Base-by-base conservation (phyloP, 352 stramenopile species). In the Pythium oligandrum region DNA sequence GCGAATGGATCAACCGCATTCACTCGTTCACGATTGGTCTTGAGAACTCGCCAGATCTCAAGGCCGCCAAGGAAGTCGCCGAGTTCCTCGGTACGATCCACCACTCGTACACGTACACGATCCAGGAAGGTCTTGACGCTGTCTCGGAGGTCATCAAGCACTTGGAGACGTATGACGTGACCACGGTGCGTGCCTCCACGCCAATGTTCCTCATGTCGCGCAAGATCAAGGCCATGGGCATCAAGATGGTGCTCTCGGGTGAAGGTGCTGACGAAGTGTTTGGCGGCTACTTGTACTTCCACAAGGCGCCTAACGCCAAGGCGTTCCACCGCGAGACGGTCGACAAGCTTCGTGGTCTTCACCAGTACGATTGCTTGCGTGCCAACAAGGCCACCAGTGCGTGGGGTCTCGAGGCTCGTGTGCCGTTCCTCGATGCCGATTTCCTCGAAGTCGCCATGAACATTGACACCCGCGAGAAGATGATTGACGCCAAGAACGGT, bases 211-310 rank as follows among this genome's bases (percentile, higher is more conserved):
- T 99, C 47, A 99, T 99, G 97, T 82, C 87, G 5, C 75, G 97
- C 45, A 99, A 99, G 84, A 99, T 99, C 71, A 99, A 99, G 79
- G 97, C 96, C 47, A 98, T 99, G 94, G 97, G 97, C 44, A 98
- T 99, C 64, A 99, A 99, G 78, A 99, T 99, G 96, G 97, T 99
- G 50, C 75, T 99, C 30, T 97, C 81, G 17, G 97, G 97, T 17
- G 97, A 99, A 74, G 97, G 97, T 36, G 96, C 96, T 6, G 97
- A 99, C 66, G 97, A 99, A 64, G 86, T 99, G 4, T 98, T 99
- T 62, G 97, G 94, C 33, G 97, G 97, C 30, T 99, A 99, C 75
- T 73, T 99, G 39, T 99, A 99, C 86, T 99, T 99, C 86, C 96
- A 99, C 82, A 99, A 99, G 83, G 95, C 95, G 17, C 97, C 97